phyloP scores from a whole-genome alignment of 2,329 filamentous ascomycete genomes.

The Phialophora expanda region DNA sequence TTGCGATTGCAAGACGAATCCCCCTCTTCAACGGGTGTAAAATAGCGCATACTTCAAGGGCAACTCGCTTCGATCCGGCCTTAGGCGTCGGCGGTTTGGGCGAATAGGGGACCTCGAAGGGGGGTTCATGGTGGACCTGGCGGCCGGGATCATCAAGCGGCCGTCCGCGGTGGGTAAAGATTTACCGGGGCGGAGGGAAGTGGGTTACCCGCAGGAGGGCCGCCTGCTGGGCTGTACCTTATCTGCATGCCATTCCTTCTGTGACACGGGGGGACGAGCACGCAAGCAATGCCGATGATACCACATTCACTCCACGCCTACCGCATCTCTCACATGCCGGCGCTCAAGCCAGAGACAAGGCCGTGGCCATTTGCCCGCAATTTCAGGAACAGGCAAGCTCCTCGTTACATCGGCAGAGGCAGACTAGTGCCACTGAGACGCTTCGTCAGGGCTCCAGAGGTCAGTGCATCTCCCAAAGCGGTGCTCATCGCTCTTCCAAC shows the following conservation, averaged over 20 bases:
- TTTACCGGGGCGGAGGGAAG: neutral
- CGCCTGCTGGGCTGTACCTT: neutral
- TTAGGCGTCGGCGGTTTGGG: neutral
- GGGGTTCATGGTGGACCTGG: neutral
- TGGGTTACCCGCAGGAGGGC: neutral
- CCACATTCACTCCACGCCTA: neutral
- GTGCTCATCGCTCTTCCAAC: neutral
- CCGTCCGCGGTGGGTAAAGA: neutral
- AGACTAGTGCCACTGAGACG: neutral
- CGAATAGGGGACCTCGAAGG: neutral
- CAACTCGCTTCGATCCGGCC: neutral
- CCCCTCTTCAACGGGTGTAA: neutral
- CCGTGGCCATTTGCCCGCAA: neutral
- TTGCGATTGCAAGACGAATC: neutral
- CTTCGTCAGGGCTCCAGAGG: neutral
- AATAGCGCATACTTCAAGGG: neutral
- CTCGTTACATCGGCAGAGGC: neutral
- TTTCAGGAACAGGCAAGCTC: neutral
- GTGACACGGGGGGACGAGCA: neutral
- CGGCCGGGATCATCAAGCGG: neutral
- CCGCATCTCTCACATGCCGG: neutral
- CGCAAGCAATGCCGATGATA: neutral
- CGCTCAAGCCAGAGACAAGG: neutral
- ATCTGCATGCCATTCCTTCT: constrained; percentile 1
- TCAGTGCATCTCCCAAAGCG: neutral